phyloP scores from a whole-genome alignment of 2,329 filamentous ascomycete genomes.

The Colletotrichum higginsianum region DNA sequence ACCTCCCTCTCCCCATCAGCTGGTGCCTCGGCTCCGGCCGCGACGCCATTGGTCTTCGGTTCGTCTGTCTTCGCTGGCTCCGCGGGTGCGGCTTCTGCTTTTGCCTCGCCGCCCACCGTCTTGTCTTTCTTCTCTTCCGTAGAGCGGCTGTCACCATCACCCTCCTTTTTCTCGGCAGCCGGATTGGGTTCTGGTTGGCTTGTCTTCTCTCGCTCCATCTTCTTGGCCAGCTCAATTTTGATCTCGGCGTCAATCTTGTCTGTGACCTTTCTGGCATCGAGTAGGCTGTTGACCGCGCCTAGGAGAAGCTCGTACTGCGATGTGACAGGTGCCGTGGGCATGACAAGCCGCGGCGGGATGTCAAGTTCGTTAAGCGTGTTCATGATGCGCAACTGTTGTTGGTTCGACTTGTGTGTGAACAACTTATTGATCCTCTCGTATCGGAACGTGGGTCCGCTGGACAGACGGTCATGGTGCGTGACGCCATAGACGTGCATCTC shows the following conservation, averaged over 20 bases:
- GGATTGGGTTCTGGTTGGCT: conserved; percentile 34
- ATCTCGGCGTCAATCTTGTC: conserved; percentile 85
- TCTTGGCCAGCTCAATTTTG: conserved; percentile 71
- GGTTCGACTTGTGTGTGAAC: conserved; percentile 81
- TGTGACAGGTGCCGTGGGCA: conserved; percentile 82
- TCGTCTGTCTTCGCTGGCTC: conserved; percentile 32
- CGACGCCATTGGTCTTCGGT: conserved; percentile 39
- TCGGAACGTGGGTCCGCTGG: conserved; percentile 90
- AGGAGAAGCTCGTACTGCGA: conserved; percentile 81
- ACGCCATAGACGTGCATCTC: conserved; percentile 89
- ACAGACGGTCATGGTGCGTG: conserved; percentile 85
- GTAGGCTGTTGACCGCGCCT: conserved; percentile 75
- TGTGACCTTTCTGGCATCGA: conserved; percentile 81
- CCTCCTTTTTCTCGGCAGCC: conserved; percentile 30
- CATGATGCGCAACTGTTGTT: conserved; percentile 82
- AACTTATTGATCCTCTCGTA: conserved; percentile 86
- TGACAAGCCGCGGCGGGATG: conserved; percentile 77
- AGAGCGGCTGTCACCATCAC: conserved; percentile 6
- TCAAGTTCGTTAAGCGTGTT: conserved; percentile 81
- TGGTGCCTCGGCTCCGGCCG: conserved; percentile 7
- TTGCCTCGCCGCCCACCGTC: conserved; percentile 10
- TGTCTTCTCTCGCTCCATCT: conserved; percentile 65
- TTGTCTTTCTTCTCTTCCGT: conserved; percentile 27
- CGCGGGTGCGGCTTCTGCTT: conserved; percentile 23
- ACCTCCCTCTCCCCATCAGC: conserved; percentile 26